Percentiles rank a stretch among this genome's conserved stretches.
Evolutionary conservation across 768 basidiomycete species (phyloP).

Genomic region (Boletus fagicola): DNA sequence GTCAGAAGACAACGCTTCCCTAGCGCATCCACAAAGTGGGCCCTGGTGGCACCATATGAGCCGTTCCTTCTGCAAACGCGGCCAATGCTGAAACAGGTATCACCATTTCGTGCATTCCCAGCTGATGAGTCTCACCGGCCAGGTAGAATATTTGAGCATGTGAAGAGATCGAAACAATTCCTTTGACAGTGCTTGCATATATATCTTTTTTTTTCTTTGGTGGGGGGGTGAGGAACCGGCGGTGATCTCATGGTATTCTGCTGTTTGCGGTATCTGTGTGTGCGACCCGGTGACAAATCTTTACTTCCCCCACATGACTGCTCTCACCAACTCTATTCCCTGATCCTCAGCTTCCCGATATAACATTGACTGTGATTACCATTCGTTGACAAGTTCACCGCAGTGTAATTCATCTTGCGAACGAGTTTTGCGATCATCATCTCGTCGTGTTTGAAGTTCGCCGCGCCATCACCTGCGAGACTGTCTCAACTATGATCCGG

Average conservation of each 20-base stretch:
- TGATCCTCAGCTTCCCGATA: conserved; percentile 9
- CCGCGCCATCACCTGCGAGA: conserved; percentile 15
- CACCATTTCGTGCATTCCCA: conserved; percentile 26
- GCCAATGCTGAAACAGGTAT: conserved; percentile 32
- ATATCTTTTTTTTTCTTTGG: conserved; percentile 3
- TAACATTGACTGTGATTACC: conserved; percentile 7
- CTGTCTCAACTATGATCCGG: conserved; percentile 20
- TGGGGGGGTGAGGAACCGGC: background rate
- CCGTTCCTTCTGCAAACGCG: background rate
- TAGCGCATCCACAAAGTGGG: conserved; percentile 31
- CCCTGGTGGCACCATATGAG: background rate
- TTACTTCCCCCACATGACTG: background rate
- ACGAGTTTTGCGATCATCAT: conserved; percentile 3
- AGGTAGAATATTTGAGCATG: conserved; percentile 24
- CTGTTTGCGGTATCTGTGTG: background rate
- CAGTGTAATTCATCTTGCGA: conserved; percentile 21
- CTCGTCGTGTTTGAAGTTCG: background rate
- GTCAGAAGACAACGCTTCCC: conserved; percentile 30
- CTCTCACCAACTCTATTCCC: background rate
- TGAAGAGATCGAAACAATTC: conserved; percentile 17
- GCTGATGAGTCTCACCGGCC: conserved; percentile 21
- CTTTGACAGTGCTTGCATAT: conserved; percentile 12
- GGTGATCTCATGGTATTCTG: background rate
- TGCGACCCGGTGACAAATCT: conserved; percentile 8
- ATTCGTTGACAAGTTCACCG: background rate